phyloP scores from a whole-genome alignment of 2,329 filamentous ascomycete genomes.

The Penicillium sp. region DNA sequence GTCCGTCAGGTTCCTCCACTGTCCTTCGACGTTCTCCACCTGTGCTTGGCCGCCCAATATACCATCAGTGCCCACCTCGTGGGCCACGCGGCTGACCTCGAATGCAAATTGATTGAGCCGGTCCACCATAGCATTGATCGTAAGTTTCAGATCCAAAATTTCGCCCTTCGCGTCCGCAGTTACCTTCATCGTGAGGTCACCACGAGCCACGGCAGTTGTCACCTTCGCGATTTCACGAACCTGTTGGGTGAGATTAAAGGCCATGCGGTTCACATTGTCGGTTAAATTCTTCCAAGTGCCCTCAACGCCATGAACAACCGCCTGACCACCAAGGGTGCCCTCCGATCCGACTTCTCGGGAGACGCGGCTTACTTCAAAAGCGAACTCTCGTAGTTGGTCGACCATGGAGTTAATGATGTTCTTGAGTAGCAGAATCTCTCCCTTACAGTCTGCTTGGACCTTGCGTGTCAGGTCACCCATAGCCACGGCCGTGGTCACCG shows the following conservation, averaged over 20 bases:
- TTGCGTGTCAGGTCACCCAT: conserved; percentile 90
- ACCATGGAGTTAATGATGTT: conserved; percentile 98
- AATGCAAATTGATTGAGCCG: conserved; percentile 59
- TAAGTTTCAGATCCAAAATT: conserved; percentile 87
- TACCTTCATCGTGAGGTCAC: conserved; percentile 90
- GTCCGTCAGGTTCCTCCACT: conserved; percentile 62
- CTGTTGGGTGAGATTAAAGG: conserved; percentile 91
- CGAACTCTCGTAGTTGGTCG: conserved; percentile 90
- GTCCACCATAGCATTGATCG: conserved; percentile 66
- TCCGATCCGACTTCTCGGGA: conserved; percentile 92
- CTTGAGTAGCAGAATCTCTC: conserved; percentile 87
- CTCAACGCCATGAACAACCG: conserved; percentile 88
- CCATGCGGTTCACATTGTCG: conserved; percentile 93
- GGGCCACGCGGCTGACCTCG: conserved; percentile 61
- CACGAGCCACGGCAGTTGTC: conserved; percentile 86
- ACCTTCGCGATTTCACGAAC: conserved; percentile 94
- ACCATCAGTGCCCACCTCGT: conserved; percentile 61
- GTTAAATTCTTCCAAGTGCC: conserved; percentile 94
- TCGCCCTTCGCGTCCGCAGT: conserved; percentile 86
- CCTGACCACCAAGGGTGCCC: conserved; percentile 84
- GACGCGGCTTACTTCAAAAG: conserved; percentile 88
- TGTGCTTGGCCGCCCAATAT: conserved; percentile 59
- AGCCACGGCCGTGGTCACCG: conserved; percentile 65
- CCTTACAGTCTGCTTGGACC: conserved; percentile 83
- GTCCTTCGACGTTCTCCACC: conserved; percentile 60